These are phyloP conservation scores for Leishmania mexicana DNA, from an alignment of 208 protist species.

Conservation along the genomic window DNA sequence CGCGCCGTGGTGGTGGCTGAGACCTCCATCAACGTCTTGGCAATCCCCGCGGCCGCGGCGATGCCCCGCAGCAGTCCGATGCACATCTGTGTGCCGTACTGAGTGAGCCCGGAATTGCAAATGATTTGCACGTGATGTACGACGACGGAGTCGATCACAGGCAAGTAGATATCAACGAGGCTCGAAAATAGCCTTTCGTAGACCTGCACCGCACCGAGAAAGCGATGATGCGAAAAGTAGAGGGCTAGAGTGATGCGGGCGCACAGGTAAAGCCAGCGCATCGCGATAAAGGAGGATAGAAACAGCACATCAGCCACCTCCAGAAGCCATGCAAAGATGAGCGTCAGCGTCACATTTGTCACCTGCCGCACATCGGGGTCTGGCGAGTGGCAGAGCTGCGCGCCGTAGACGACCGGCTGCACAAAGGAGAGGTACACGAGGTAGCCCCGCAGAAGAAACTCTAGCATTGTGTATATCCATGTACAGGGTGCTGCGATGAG, in stretches of 20 bases:
- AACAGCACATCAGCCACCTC: constrained; percentile 59
- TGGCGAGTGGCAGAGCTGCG: constrained; percentile 49
- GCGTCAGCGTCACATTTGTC: constrained; percentile 68
- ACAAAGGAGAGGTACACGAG: constrained; percentile 72
- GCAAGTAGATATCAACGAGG: constrained; percentile 53
- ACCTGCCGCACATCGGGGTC: constrained; percentile 53
- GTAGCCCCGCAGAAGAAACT: constrained; percentile 35
- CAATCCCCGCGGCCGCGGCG: constrained; percentile 37
- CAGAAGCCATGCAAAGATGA: constrained; percentile 73
- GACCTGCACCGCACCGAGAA: constrained; percentile 51
- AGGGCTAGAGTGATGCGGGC: constrained; percentile 60
- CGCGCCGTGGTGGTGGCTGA: constrained; percentile 35
- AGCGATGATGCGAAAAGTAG: constrained; percentile 67
- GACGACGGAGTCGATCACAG: constrained; percentile 52
- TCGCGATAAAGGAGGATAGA: constrained; percentile 63
- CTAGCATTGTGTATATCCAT: constrained; percentile 12
- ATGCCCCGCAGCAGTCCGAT: constrained; percentile 32
- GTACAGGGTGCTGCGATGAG: background rate
- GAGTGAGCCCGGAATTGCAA: constrained; percentile 46
- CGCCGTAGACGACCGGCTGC: constrained; percentile 59
- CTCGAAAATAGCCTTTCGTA: constrained; percentile 57
- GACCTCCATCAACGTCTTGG: constrained; percentile 40
- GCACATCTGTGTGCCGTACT: constrained; percentile 39
- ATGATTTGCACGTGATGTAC: constrained; percentile 59
- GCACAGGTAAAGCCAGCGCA: constrained; percentile 52